Percentiles rank a stretch among this genome's conserved stretches.
These are phyloP conservation scores for Penstemon barbatus DNA, from an alignment of 257 asterid genomes.

Conservation along the genomic window DNA sequence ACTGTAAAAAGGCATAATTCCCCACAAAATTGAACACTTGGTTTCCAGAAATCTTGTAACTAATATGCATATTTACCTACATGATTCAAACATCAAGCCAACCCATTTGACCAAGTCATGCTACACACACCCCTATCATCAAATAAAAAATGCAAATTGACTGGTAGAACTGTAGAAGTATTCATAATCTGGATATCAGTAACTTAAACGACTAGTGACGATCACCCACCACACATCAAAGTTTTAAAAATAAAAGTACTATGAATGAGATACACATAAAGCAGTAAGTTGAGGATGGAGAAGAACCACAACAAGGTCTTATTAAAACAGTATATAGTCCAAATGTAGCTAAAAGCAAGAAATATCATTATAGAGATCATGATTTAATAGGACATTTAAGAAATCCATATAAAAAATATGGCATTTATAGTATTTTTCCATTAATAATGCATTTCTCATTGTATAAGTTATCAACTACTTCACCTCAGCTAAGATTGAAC, in stretches of 20 bases:
- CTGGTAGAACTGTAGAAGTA: no score
- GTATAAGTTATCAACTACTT: constrained; percentile 5
- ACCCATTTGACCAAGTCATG: neutral
- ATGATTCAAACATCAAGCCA: neutral
- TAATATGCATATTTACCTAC: neutral
- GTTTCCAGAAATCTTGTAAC: neutral
- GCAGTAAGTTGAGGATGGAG: neutral
- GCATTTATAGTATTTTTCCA: no score
- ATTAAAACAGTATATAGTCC: constrained; percentile 3
- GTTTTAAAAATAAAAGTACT: no score
- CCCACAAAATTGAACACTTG: no score
- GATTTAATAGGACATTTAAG: no score
- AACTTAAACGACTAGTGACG: no score
- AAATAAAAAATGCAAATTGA: no score
- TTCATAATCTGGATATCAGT: no score
- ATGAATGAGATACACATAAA: neutral
- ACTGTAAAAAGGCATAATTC: no score
- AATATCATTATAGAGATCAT: no score
- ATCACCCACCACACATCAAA: neutral
- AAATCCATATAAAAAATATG: no score
- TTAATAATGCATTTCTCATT: neutral
- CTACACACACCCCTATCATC: no score
- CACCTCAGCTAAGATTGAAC: neutral
- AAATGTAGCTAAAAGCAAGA: neutral
- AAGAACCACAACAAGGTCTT: neutral